phyloP scores from a whole-genome alignment of 371 early-diverging fungal species.

The Basidiobolus meristosporus region DNA sequence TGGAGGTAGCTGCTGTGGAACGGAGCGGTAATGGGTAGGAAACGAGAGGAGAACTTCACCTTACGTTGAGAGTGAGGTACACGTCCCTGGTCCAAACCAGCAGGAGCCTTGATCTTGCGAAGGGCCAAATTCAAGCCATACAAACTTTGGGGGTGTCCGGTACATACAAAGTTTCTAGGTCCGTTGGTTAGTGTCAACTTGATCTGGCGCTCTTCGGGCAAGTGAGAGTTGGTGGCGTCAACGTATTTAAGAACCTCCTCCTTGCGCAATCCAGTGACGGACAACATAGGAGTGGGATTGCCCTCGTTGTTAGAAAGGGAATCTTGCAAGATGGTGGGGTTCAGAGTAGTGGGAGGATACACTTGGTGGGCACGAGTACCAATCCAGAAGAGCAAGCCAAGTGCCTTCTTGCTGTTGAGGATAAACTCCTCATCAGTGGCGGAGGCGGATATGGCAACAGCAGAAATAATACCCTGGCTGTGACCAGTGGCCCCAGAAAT shows the following conservation, averaged over 20 bases:
- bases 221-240: slow-evolving; percentile 65
- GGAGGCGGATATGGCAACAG: slow-evolving; percentile 74
- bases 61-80: slow-evolving; percentile 74
- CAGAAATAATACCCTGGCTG: slow-evolving; percentile 83
- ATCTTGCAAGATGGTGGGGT: slow-evolving; percentile 74
- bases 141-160: slow-evolving; percentile 75
- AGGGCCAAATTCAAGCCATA: slow-evolving; percentile 76
- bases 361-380: slow-evolving; percentile 76
- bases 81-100: slow-evolving; percentile 67
- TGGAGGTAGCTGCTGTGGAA: slow-evolving; percentile 69
- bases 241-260: slow-evolving; percentile 59
- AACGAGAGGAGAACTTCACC: slow-evolving; percentile 66
- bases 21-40: slow-evolving; percentile 74
- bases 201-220: slow-evolving; percentile 62
- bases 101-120: slow-evolving; percentile 68
- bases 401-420: slow-evolving; percentile 63
- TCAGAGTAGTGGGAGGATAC: slow-evolving; percentile 73
- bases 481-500: slow-evolving; percentile 79
- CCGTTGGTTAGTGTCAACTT: slow-evolving; percentile 76
- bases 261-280: slow-evolving; percentile 55
- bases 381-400: slow-evolving; percentile 78
- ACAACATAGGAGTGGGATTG: slow-evolving; percentile 86
- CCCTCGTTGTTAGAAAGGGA: slow-evolving; percentile 79
- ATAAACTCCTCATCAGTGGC: slow-evolving; percentile 63
- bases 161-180: slow-evolving; percentile 63